Evolutionary conservation across 371 early-diverging fungal species (phyloP), one percentile per base, ranked within the genome.

Genomic region (Saksenaea oblongispora): DNA sequence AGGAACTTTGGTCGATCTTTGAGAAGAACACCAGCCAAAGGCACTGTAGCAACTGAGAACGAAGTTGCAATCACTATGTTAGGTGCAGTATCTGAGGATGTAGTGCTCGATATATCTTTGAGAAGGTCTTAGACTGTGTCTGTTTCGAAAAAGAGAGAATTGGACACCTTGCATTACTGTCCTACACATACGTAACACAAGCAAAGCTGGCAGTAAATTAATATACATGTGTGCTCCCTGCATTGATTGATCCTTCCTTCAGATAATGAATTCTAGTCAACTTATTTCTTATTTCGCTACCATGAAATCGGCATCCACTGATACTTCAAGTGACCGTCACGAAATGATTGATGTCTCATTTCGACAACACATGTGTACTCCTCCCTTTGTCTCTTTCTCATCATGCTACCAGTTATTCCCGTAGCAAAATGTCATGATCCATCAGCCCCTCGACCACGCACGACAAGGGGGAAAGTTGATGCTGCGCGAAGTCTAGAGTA

Each of bases 1-100:
- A 35, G 58, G 27, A 57, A 57, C 1, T 18, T 37, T 37, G 37
- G 13, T 57, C 58, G 58, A 10, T 57, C 58, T 57, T 28, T 35
- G 27, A 35, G n/a, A 24, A 27, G 41, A 1, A 57, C 39, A 8
- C 41, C 37, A 57, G 26, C 58, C 4, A 35, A 57, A 41, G 58
- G 36, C 36, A 35, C 22, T 44, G 44, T 44, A 15, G 7, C 3
- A 1, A 44, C 17, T 44, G 44, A 3, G 2, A 44, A 44, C n/a
- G n/a, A n/a, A n/a, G n/a, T n/a, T n/a, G n/a, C n/a, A n/a, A n/a
- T n/a, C n/a, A n/a, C n/a, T n/a, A n/a, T n/a, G n/a, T n/a, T n/a
- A n/a, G n/a, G n/a, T n/a, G n/a, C n/a, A n/a, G n/a, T n/a, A n/a
- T n/a, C 44, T 44, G 22, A 15, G 11, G 44, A 11, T 17, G 44